Base-by-base conservation (phyloP, 768 basidiomycete species). In the Lentinula edodes region DNA sequence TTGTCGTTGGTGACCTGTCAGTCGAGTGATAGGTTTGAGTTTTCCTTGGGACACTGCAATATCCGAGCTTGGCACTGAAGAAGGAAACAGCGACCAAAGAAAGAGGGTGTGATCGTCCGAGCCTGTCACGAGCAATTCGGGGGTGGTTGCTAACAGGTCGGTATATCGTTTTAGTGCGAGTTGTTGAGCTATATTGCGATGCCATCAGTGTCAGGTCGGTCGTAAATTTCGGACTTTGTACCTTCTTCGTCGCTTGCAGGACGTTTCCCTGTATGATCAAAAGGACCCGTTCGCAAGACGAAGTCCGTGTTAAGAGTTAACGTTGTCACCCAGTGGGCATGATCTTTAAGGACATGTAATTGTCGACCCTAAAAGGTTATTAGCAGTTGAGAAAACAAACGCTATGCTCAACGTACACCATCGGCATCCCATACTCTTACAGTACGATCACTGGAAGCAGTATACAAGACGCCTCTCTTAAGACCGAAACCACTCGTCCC, bases 271-370 rank as follows among this genome's bases (percentile, higher is more conserved):
- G 82, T 90, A 66, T 97, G 92, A 71, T 98, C 95, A 67, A 91
- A 98, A 0, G 96, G 95, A 0, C 96, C 96, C 0, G 96, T 98
- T 23, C 95, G 88, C 4, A 97, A 81, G 32, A 96, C 86, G 68
- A 95, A 97, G 71, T 99, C 96, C 9, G 95, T 95, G 73, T 95
- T 96, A 59, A 98, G 80, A 3, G 97, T 88, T 48, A 99, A 84
- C 0, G 95, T 98, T 18, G 95, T 99, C 7, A 99, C 97, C 96
- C 95, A 98, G 69, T 99, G 97, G 0, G 95, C 97, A 67, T 99
- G 96, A 64, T 98, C 95, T 72, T 92, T 94, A 32, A 98, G 76
- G 0, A 88, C 87, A 67, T 95, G 83, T 41, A 98, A 77, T 32
- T 86, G 84, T 72, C 85, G 89, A 0, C 95, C 96, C 90, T 95